A percentile compares a stretch with the other conserved stretches of the same genome.
Evolutionary conservation across 306 rosid genomes (phyloP).

Genomic region (Sphenostylis stenocarpa): DNA sequence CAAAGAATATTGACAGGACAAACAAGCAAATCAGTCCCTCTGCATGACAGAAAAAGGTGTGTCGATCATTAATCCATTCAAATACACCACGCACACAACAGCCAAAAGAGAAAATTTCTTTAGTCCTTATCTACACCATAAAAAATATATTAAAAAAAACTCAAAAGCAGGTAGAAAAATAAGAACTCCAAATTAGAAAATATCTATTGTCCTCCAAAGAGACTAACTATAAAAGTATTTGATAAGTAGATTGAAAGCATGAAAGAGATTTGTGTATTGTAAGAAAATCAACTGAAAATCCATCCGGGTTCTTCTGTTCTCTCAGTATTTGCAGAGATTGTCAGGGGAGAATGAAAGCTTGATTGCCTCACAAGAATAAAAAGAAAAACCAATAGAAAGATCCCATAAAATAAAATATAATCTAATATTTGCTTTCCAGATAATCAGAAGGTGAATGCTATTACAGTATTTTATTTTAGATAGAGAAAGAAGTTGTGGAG

Average conservation of each 20-base stretch:
- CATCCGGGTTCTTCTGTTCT: not conserved
- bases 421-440: not conserved
- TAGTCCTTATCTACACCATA: not conserved
- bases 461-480: not conserved
- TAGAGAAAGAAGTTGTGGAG: not conserved
- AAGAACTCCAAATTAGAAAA: not conserved
- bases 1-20: not conserved
- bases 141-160: not conserved
- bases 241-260: not conserved
- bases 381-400: not conserved
- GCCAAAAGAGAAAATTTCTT: not conserved
- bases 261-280: not conserved
- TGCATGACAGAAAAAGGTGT: not conserved
- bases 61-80: not conserved
- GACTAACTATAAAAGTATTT: not conserved
- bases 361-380: not conserved
- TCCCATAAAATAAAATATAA: not conserved
- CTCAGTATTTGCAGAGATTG: not conserved
- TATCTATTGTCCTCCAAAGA: not conserved
- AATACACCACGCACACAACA: not conserved
- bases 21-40: not conserved
- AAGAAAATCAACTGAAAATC: not conserved
- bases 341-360: not conserved
- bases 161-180: not conserved
- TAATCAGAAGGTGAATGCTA: not conserved